These are phyloP conservation scores for Wickerhamomyces subpelliculosus DNA, from an alignment of 805 yeast genomes.

Conservation along the genomic window DNA sequence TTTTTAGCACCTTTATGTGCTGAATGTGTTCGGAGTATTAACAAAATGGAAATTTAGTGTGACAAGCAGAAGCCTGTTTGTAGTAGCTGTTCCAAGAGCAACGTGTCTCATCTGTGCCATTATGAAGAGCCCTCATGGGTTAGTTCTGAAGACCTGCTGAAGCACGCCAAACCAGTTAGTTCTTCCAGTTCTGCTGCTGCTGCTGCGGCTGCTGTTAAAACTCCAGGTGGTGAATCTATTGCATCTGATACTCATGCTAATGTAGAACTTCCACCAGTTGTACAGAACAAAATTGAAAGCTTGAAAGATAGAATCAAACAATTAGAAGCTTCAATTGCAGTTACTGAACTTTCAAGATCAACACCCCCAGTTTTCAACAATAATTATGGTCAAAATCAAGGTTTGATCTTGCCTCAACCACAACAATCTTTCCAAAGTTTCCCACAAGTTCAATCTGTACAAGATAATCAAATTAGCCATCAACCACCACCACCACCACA, in stretches of 20 bases:
- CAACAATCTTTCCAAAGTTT: neutral
- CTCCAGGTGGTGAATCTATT: neutral
- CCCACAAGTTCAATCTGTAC: too few relatives aligned
- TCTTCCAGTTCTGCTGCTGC: too few relatives aligned
- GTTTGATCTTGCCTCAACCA: neutral
- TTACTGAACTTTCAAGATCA: slow-evolving; percentile 23
- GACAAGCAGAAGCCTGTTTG: slow-evolving; percentile 46
- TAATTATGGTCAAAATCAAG: neutral
- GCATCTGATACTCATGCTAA: neutral
- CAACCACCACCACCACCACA: neutral
- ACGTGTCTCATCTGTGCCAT: slow-evolving; percentile 49
- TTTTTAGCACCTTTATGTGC: neutral
- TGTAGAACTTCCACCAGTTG: slow-evolving; percentile 4
- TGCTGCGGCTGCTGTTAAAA: too few relatives aligned
- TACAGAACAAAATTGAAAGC: slow-evolving; percentile 18
- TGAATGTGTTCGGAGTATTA: neutral
- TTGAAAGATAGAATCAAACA: slow-evolving; percentile 37
- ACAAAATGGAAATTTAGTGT: slow-evolving; percentile 18
- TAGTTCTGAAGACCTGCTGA: slow-evolving; percentile 37
- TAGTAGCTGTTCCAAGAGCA: slow-evolving; percentile 46
- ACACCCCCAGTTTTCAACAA: neutral
- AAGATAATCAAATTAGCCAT: too few relatives aligned
- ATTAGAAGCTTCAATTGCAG: slow-evolving; percentile 38
- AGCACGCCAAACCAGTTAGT: slow-evolving; percentile 22
- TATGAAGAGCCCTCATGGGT: slow-evolving; percentile 55